Evolutionary conservation across 148 eudicot genomes (phyloP), one percentile per base, ranked within the genome.

Genomic region (Silene conica): DNA sequence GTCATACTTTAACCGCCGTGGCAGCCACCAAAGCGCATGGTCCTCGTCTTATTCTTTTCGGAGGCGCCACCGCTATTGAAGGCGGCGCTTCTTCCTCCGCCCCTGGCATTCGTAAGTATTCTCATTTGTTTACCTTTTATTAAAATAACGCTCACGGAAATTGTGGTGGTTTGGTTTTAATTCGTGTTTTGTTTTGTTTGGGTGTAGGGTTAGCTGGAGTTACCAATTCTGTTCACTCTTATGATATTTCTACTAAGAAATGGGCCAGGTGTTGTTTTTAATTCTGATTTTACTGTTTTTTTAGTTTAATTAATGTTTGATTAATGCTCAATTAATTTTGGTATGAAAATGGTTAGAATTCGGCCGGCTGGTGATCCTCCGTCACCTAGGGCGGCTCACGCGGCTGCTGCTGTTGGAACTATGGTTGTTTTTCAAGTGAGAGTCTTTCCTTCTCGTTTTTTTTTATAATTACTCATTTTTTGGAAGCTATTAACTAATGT

Each of bases 381-480:
- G 22, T 95, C 99, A 7, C 99, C 96, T 10, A 86, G 99, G 88
- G 99, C 97, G 23, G 99, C 99, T 4, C 99, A 92, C 67, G 86
- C 90, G 0, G 99, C 99, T 1, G 92, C 96, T 66, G 99, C 96
- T 8, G 96, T 95, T 45, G 97, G 97, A 20, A 90, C 99, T 16
- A 90, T 95, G 97, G 97, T 95, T 77, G 99, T 92, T 12, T 92
- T 95, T 90, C 99, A 95, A 96, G 99, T 95, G 79, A 86, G 79
- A 86, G 76, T 52, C 34, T 20, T 67, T 41, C 54, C 56, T 25
- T 20, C 6, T 57, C 71, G 16, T 8, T 0, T 26, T 66, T 59
- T 56, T 65, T 61, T 41, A 15, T 46, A 18, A 46, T 57, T 41
- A 31, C 62, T 11, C 19, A 23, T 28, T 31, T 58, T 10, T 70